Base-by-base conservation (phyloP, 1,284 basidiomycete species). In the Cutaneotrichosporon sp. region DNA sequence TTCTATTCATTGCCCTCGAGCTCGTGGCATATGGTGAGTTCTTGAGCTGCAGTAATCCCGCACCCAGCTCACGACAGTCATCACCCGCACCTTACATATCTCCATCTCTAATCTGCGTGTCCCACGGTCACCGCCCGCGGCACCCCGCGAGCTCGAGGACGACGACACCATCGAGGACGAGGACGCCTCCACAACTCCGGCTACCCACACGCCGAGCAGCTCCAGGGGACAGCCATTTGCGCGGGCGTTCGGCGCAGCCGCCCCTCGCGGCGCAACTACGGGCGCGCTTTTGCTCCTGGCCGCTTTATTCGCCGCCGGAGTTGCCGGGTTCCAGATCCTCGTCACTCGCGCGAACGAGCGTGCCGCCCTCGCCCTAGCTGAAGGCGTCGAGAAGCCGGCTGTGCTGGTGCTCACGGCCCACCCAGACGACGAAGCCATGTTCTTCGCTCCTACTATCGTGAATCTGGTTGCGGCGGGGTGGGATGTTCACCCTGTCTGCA, bases 361-460 rank as follows among this genome's bases (percentile, higher is more conserved):
- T 55, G 61, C 21, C 53, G 55, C 55, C 11, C 36, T 40, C 9
- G 31, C 53, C 18, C 26, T 57, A 11, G 58, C 50, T 5, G 58
- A 14, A 36, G 55, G 46, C 13, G 21, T 31, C 34, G 32, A 42
- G 32, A 30, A 32, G 7, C 67, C 67, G 0, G 31, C 58, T 6
- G 76, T 72, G 9, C 59, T 78, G 87, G 72, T 85, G 84, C 61
- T 81, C 11, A 81, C 80, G 1, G 79, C 80, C 22, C 80, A 81
- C 22, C 69, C 79, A 0, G 81, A 82, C 31, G 90, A 92, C 74
- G 93, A 94, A 72, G 87, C 91, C 74, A 84, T 94, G 55, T 88
- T 94, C 64, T 94, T 94, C 76, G 2, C 85, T 6, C 79, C 80
- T 2, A 76, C 73, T 1, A 70, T 80, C n/a, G 59, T 76, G 34